Conservation (phyloP, 1,139 yeast genomes). For the Nakaseomyces kungkrabaensis region DNA sequence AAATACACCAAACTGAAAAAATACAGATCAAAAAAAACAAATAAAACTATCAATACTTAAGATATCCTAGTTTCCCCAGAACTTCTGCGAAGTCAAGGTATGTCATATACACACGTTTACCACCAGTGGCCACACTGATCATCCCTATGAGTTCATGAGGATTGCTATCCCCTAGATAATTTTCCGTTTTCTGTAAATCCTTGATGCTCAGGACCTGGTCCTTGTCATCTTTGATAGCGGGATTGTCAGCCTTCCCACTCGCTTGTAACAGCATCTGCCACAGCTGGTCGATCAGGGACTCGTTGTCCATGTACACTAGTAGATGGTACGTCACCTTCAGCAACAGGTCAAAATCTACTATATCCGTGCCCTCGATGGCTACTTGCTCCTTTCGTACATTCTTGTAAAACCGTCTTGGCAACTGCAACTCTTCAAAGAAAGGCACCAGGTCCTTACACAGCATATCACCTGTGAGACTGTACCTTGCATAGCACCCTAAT, state of each 20-base stretch:
- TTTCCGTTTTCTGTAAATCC: constrained; percentile 32
- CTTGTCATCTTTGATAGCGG: constrained; percentile 14
- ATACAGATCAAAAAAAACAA: too few species aligned
- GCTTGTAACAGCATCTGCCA: constrained; percentile 33
- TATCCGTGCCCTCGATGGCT: constrained; percentile 30
- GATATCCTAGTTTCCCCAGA: constrained; percentile 36
- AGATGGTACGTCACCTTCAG: constrained; percentile 33
- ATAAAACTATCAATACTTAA: constrained; percentile 13
- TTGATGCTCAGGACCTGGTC: constrained; percentile 27
- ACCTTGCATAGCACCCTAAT: constrained; percentile 32
- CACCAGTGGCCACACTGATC: constrained; percentile 36
- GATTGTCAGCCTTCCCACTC: constrained; percentile 18
- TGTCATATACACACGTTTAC: constrained; percentile 29
- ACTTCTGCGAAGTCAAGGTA: constrained; percentile 37
- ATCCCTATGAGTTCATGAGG: constrained; percentile 33
- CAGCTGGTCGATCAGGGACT: constrained; percentile 28
- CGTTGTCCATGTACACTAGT: constrained; percentile 33
- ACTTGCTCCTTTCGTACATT: constrained; percentile 18
- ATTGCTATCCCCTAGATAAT: constrained; percentile 27
- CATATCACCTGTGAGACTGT: constrained; percentile 32
- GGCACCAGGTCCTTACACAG: constrained; percentile 23
- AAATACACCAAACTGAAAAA: background rate
- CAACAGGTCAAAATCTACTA: constrained; percentile 39
- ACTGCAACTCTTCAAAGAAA: constrained; percentile 25
- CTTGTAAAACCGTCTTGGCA: constrained; percentile 26